These are phyloP conservation scores for Echinosophora koreensis DNA, from an alignment of 306 rosid genomes.

Conservation along the genomic window DNA sequence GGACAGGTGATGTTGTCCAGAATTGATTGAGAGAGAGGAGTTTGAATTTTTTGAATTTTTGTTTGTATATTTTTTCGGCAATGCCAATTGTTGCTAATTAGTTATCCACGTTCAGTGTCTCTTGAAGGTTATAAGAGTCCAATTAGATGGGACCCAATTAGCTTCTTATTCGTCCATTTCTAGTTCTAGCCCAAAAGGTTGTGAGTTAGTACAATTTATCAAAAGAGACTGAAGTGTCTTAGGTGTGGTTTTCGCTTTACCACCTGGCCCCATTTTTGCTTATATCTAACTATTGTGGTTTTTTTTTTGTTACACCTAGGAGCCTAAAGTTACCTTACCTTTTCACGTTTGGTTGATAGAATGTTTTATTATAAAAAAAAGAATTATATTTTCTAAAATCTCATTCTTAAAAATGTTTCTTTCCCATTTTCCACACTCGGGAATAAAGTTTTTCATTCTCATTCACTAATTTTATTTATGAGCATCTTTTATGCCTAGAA, in stretches of 20 bases:
- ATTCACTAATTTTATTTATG: too few relatives aligned
- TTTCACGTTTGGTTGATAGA: too few relatives aligned
- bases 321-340: too few relatives aligned
- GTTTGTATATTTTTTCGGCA: not conserved
- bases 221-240: not conserved
- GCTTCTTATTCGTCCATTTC: not conserved
- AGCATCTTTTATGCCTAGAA: too few relatives aligned
- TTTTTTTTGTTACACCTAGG: too few relatives aligned
- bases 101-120: not conserved
- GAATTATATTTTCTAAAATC: too few relatives aligned
- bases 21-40: not conserved
- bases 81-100: conserved; percentile 4
- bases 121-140: not conserved
- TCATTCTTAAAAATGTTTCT: too few relatives aligned
- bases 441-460: too few relatives aligned
- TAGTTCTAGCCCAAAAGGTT: conserved; percentile 8
- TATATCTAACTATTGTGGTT: too few relatives aligned
- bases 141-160: conserved; percentile 26
- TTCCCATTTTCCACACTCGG: too few relatives aligned
- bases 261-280: conserved; percentile 7
- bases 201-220: not conserved
- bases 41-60: not conserved
- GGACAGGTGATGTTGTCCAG: not conserved
- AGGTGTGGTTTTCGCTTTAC: not conserved
- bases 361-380: too few relatives aligned